Conservation (phyloP, 495 filamentous ascomycete species). For the Hypoxylon fragiforme region DNA sequence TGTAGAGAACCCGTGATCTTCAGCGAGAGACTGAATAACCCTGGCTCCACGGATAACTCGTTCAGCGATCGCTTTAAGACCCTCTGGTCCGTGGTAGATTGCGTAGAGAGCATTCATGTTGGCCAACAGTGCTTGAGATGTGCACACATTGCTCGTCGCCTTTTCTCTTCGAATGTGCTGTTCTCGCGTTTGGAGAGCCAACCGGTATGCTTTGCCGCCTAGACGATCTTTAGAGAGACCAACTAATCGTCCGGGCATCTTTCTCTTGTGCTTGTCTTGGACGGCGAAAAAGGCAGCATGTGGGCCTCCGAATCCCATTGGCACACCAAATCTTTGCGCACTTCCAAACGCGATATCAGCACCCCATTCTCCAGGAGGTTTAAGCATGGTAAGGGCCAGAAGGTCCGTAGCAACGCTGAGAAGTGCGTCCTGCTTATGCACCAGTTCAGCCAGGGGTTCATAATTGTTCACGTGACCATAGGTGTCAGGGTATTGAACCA, state of each 20-base stretch:
- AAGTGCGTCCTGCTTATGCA: constrained; percentile 78
- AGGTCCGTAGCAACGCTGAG: constrained; percentile 92
- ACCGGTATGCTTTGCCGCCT: constrained; percentile 79
- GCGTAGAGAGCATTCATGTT: constrained; percentile 99
- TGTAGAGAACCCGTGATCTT: constrained; percentile 66
- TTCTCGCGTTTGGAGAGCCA: constrained; percentile 92
- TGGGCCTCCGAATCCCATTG: constrained; percentile 91
- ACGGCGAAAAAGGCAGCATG: constrained; percentile 98
- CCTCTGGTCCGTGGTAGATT: constrained; percentile 91
- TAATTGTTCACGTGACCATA: constrained; percentile 81
- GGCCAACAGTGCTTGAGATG: constrained; percentile 89
- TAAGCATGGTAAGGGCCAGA: constrained; percentile 84
- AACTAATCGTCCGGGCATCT: constrained; percentile 91
- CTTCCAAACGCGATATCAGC: constrained; percentile 97
- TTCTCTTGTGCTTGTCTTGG: constrained; percentile 88
- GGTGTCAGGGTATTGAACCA: constrained; percentile 95
- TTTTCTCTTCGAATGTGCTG: constrained; percentile 98
- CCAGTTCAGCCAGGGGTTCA: constrained; percentile 68
- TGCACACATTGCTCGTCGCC: constrained; percentile 98
- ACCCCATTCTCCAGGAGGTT: constrained; percentile 92
- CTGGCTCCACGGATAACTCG: constrained; percentile 71
- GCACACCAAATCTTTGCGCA: constrained; percentile 92
- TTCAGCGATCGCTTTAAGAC: constrained; percentile 84
- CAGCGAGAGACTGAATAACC: constrained; percentile 68
- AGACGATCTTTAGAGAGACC: constrained; percentile 92